Conservation (phyloP, 2,329 filamentous ascomycete genomes). For the Whalleya microplaca region DNA sequence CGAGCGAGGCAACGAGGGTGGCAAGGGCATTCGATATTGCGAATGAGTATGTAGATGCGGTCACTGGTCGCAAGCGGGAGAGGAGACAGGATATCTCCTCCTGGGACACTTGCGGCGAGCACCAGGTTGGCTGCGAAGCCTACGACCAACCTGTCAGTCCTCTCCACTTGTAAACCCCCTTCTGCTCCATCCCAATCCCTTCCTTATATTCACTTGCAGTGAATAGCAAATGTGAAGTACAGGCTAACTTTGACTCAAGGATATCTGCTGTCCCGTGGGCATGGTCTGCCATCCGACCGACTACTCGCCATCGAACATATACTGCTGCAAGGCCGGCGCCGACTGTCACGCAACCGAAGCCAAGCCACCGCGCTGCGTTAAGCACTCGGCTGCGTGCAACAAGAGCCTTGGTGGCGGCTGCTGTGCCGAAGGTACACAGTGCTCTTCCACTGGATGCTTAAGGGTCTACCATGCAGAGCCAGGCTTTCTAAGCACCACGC, state of each 20-base stretch:
- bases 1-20: neutral
- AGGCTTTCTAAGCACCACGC: conserved; percentile 6
- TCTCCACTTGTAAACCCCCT: neutral
- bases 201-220: neutral
- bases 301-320: conserved; percentile 28
- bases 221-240: neutral
- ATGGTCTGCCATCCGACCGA: conserved; percentile 21
- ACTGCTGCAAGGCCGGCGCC: conserved; percentile 21
- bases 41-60: neutral
- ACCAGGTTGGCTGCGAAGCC: conserved; percentile 19
- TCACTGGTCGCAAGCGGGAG: neutral
- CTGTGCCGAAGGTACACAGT: conserved; percentile 20
- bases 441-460: conserved; percentile 23
- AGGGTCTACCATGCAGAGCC: conserved; percentile 21
- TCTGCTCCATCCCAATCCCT: neutral
- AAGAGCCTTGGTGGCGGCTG: conserved; percentile 25
- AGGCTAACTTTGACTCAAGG: conserved; percentile 13
- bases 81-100: neutral
- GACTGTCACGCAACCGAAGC: conserved; percentile 5
- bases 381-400: conserved; percentile 13
- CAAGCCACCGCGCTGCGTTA: conserved; percentile 15
- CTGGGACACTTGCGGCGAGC: conserved; percentile 6
- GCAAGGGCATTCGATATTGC: neutral
- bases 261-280: conserved; percentile 27
- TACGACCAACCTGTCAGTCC: conserved; percentile 18